Evolutionary conservation across 2,329 filamentous ascomycete species (phyloP), one percentile per base, ranked within the genome.

Genomic region (Elsinoe batatas): DNA sequence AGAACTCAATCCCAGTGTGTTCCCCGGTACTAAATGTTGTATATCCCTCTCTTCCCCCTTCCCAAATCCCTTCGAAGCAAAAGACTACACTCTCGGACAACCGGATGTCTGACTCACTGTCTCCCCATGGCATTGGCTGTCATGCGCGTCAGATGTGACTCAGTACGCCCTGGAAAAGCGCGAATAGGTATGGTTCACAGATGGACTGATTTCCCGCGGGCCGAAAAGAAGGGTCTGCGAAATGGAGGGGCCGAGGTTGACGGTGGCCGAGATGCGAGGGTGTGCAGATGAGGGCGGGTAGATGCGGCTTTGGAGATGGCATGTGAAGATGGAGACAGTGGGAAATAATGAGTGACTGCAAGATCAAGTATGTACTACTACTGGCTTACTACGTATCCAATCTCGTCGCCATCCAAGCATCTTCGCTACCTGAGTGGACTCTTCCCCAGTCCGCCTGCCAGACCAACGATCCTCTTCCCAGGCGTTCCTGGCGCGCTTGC

Each of bases 401-500:
- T n/a, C n/a, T 26, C 17, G 38, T 44, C 11, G 18, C 7, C 26
- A 30, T 30, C 26, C 26, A 30, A 30, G 26, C 26, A 30, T 30
- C 26, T 8, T 50, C 37, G 11, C 51, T 51, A 68, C 57, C 62
- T 68, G 58, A 68, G 58, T 20, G 68, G 68, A 61, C 67, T 69
- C 11, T 65, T 68, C 3, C 63, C 62, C 22, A 61, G 60, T 22
- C 64, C 59, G 35, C 60, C 62, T 5, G 62, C 63, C 38, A 65
- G 63, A 13, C 47, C 37, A 5, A 58, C 56, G 0, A 54, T 51
- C 33, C 59, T 58, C 32, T 63, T 61, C 17, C 59, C 58, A 20
- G 69, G 69, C 44, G 69, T 71, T 1, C 62, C 64, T 12, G 66
- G 66, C 13, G 61, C 64, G 58, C 64, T 67, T 8, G 33, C 56